Evolutionary conservation across 2,329 filamentous ascomycete genomes (phyloP).

Genomic region (Aspergillus aculeatus): DNA sequence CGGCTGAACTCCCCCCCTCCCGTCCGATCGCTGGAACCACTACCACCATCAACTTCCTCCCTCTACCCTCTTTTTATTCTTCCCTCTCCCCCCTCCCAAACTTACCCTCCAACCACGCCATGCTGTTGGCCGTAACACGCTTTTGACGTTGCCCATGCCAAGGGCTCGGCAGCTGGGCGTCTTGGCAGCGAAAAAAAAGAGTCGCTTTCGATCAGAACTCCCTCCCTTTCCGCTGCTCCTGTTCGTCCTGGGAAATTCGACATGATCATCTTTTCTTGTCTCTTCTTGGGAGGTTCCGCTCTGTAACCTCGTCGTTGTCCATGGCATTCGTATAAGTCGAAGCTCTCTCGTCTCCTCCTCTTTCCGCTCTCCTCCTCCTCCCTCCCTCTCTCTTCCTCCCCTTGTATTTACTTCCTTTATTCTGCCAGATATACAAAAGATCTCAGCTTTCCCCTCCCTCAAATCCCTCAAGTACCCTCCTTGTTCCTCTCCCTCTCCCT

Average conservation of each 20-base stretch:
- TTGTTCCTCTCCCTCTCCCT: too few species aligned
- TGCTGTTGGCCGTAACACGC: slow-evolving; percentile 9
- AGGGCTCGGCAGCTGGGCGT: slow-evolving; percentile 35
- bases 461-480: too few species aligned
- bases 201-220: slow-evolving; percentile 3
- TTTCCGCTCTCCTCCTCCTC: slow-evolving; percentile 11
- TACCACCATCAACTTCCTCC: neutral
- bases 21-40: too few species aligned
- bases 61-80: neutral
- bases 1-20: neutral
- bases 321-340: slow-evolving; percentile 21
- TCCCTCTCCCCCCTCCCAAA: neutral
- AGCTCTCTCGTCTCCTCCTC: slow-evolving; percentile 13
- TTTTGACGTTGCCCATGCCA: slow-evolving; percentile 25
- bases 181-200: slow-evolving; percentile 23
- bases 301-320: slow-evolving; percentile 17
- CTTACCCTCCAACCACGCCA: neutral
- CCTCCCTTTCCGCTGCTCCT: slow-evolving; percentile 19
- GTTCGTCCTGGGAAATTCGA: slow-evolving; percentile 13
- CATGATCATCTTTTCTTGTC: slow-evolving; percentile 20
- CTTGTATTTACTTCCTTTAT: neutral
- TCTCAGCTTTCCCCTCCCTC: neutral
- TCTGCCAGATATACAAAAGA: neutral
- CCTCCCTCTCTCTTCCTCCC: slow-evolving; percentile 5
- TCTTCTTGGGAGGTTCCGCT: slow-evolving; percentile 24